Evolutionary conservation across 139 green algal genomes (phyloP).

Genomic region (Tetradesmus obliquus): DNA sequence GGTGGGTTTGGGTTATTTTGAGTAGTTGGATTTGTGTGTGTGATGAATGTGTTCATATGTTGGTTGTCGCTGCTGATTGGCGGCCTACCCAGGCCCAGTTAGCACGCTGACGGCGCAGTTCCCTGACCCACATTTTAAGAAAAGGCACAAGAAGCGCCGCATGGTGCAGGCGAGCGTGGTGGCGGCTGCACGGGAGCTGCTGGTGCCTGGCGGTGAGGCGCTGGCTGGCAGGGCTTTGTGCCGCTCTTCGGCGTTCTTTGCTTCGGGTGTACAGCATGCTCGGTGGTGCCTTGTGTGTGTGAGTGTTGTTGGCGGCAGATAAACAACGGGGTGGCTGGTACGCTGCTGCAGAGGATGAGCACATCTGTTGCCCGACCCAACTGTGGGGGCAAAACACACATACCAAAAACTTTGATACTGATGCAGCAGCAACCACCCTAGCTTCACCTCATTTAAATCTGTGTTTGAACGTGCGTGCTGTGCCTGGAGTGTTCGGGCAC

Average conservation of each 20-base stretch:
- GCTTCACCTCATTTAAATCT: neutral
- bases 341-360: conserved; percentile 25
- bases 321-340: no score
- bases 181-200: conserved; percentile 39
- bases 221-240: neutral
- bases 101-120: conserved; percentile 77
- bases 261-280: neutral
- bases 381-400: neutral
- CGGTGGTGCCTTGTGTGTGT: neutral
- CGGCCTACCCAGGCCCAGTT: conserved; percentile 77
- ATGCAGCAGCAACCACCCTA: conserved; percentile 7
- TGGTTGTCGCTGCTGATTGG: neutral
- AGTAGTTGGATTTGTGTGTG: neutral
- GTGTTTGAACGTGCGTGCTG: no score
- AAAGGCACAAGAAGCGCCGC: conserved; percentile 84
- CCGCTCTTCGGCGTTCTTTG: no score
- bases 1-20: neutral
- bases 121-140: conserved; percentile 95
- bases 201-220: conserved; percentile 49
- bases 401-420: conserved; percentile 42
- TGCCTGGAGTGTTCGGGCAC: no score
- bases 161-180: conserved; percentile 82
- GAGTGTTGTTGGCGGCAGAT: neutral
- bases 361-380: neutral
- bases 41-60: neutral